A percentile compares a stretch with the other conserved stretches of the same genome.
These are phyloP conservation scores for Nemania bipapillata DNA, from an alignment of 2,329 filamentous ascomycete genomes.

Conservation along the genomic window DNA sequence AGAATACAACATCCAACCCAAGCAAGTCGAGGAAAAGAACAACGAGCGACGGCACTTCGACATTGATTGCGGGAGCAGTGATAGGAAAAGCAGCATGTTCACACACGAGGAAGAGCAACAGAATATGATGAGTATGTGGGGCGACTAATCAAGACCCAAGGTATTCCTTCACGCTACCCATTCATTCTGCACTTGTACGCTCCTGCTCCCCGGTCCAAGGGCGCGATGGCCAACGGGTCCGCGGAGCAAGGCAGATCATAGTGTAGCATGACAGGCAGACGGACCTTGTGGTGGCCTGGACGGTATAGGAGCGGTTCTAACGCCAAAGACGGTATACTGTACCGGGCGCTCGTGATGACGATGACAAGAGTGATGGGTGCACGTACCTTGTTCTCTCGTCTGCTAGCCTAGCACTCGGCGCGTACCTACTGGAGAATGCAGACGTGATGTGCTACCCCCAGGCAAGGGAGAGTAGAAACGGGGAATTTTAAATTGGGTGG, in stretches of 20 bases:
- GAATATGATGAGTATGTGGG: slow-evolving; percentile 21
- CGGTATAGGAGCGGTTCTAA: slow-evolving; percentile 1
- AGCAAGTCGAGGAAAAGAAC: background rate
- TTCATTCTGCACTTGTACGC: background rate
- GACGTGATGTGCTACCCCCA: slow-evolving; percentile 21
- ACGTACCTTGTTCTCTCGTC: slow-evolving; percentile 29
- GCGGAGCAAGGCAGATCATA: slow-evolving; percentile 10
- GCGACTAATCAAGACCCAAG: slow-evolving; percentile 17
- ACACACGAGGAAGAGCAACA: slow-evolving; percentile 14
- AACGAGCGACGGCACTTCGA: background rate
- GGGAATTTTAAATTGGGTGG: slow-evolving; percentile 46
- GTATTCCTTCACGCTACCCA: slow-evolving; percentile 8
- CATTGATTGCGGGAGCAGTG: background rate
- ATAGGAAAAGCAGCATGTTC: slow-evolving; percentile 1
- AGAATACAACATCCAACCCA: slow-evolving; percentile 7
- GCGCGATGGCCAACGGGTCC: slow-evolving; percentile 13
- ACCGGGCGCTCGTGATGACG: slow-evolving; percentile 19
- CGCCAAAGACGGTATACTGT: slow-evolving; percentile 20
- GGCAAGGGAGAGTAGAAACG: slow-evolving; percentile 35
- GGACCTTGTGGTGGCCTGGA: background rate
- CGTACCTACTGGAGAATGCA: slow-evolving; percentile 27
- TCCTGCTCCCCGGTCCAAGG: slow-evolving; percentile 16
- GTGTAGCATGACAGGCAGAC: slow-evolving; percentile 10
- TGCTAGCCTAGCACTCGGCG: slow-evolving; percentile 7
- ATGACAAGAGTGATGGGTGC: slow-evolving; percentile 15